Evolutionary conservation across 352 stramenopile genomes (phyloP).

Genomic region (Pythium phragmitis): DNA sequence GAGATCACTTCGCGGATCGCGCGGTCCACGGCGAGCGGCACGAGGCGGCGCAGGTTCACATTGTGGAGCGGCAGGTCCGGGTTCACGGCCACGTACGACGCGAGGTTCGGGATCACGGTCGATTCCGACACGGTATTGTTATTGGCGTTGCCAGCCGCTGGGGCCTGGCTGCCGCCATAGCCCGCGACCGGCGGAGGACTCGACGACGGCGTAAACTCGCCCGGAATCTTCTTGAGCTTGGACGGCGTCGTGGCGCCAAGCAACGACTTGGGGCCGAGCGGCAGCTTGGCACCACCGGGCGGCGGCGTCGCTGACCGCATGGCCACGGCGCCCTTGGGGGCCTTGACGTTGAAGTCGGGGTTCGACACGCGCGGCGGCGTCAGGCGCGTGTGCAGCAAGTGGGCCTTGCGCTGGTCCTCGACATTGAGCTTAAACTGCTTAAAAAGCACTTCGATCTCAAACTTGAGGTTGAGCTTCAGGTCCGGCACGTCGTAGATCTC

Average conservation of each 20-base stretch:
- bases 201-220: conserved; percentile 47
- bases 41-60: conserved; percentile 93
- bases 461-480: conserved; percentile 99
- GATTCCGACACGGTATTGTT: conserved; percentile 72
- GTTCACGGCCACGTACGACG: conserved; percentile 98
- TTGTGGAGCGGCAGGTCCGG: conserved; percentile 93
- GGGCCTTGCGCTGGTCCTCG: conserved; percentile 94
- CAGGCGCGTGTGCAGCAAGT: conserved; percentile 88
- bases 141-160: conserved; percentile 7
- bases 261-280: conserved; percentile 28
- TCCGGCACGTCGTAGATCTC: conserved; percentile 99
- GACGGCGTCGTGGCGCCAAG: conserved; percentile 43
- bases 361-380: conserved; percentile 94
- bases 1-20: conserved; percentile 99
- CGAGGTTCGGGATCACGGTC: conserved; percentile 98
- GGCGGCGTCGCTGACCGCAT: conserved; percentile 59
- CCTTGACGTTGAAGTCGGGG: conserved; percentile 99
- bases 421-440: conserved; percentile 98
- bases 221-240: conserved; percentile 43
- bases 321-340: conserved; percentile 35
- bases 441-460: conserved; percentile 99
- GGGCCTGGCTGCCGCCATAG: conserved; percentile 12
- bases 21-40: conserved; percentile 96
- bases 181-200: conserved; percentile 43
- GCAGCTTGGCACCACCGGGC: conserved; percentile 44